These are phyloP conservation scores for Takakia lepidozioides DNA, from an alignment of 225 moss, liverwort and hornwort genomes.

Conservation along the genomic window DNA sequence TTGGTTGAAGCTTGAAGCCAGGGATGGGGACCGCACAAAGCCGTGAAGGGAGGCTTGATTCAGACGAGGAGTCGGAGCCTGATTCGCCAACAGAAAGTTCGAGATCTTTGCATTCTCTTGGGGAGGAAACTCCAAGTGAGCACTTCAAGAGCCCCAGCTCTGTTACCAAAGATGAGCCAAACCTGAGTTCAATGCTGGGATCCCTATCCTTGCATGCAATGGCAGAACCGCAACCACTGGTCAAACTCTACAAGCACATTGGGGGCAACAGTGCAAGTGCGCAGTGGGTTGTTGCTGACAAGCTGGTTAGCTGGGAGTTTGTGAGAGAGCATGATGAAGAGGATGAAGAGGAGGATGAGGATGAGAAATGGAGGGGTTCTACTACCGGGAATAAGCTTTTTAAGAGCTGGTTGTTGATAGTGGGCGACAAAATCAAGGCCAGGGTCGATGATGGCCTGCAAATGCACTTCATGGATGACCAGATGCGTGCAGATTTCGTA, in stretches of 20 bases:
- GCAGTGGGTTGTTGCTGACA: conserved; percentile 58
- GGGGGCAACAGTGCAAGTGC: conserved; percentile 30
- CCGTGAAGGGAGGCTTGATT: conserved; percentile 43
- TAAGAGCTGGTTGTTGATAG: conserved; percentile 71
- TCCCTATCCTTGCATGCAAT: conserved; percentile 22
- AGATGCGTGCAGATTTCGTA: conserved; percentile 79
- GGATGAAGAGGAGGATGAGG: conserved; percentile 46
- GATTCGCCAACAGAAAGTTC: conserved; percentile 28
- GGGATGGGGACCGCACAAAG: conserved; percentile 45
- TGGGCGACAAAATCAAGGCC: conserved; percentile 53
- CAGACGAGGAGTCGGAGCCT: conserved; percentile 25
- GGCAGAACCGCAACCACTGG: conserved; percentile 8
- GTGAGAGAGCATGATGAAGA: conserved; percentile 57
- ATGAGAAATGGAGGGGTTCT: conserved; percentile 56
- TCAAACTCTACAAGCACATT: conserved; percentile 55
- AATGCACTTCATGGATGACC: conserved; percentile 62
- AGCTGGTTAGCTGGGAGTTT: conserved; percentile 59
- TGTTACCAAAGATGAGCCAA: conserved; percentile 16
- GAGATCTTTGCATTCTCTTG: conserved; percentile 17
- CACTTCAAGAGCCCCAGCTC: conserved; percentile 12
- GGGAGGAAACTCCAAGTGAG: conserved; percentile 18
- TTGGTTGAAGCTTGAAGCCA: no score
- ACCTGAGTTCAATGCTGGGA: conserved; percentile 20
- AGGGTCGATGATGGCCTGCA: conserved; percentile 66
- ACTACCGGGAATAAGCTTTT: conserved; percentile 29